These are phyloP conservation scores for Porcisia deanei DNA, from an alignment of 208 protist species.

Conservation along the genomic window DNA sequence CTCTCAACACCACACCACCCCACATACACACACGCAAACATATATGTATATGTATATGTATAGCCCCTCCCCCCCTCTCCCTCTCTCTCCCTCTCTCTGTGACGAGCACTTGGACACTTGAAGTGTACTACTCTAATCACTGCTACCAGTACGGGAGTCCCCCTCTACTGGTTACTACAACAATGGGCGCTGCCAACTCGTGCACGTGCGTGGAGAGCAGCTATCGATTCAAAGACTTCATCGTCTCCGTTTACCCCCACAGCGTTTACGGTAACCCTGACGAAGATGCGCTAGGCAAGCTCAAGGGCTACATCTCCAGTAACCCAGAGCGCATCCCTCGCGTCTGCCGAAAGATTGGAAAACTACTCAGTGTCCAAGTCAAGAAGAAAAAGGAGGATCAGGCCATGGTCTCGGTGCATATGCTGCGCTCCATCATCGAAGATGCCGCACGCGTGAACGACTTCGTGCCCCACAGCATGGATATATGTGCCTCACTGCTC, in stretches of 20 bases:
- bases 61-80: neutral
- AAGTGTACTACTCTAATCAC: neutral
- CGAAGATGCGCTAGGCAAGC: constrained; percentile 63
- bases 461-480: constrained; percentile 74
- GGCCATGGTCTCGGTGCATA: constrained; percentile 66
- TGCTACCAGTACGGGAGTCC: neutral
- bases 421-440: constrained; percentile 67
- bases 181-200: constrained; percentile 23
- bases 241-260: constrained; percentile 73
- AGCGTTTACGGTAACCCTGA: constrained; percentile 40
- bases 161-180: no score
- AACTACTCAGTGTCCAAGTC: constrained; percentile 54
- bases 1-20: neutral
- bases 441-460: constrained; percentile 51
- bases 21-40: neutral
- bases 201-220: constrained; percentile 55
- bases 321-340: constrained; percentile 86
- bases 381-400: constrained; percentile 35
- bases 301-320: constrained; percentile 70
- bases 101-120: neutral
- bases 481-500: constrained; percentile 59
- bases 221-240: constrained; percentile 83
- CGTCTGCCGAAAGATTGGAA: constrained; percentile 82
- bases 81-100: neutral
- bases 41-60: no score